Evolutionary conservation across 768 basidiomycete genomes (phyloP), one percentile per base, ranked within the genome.

Genomic region (Auriscalpium orientale): DNA sequence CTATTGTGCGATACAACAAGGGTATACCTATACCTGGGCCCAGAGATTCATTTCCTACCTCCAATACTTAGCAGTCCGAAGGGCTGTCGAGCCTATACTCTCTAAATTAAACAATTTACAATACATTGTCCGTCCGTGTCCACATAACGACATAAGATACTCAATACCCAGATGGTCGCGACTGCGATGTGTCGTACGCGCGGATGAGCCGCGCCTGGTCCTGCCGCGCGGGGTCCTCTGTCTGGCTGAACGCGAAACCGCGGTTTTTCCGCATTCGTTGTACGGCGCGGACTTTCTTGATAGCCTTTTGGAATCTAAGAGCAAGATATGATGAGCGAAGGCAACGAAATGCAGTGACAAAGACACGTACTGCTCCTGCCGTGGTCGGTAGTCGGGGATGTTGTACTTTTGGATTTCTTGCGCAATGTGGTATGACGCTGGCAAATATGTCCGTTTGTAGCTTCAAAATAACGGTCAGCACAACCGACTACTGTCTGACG

Each of bases 331-430:
- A 12, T 33, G 8, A 10, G 38, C 64, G 33, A 63, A 51, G 49
- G 35, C 38, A 59, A 54, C 64, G 49, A n/a, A 37, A 50, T 18
- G 10, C 43, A 21, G 28, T 59, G n/a, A 22, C 53, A 50, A 44
- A 33, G 58, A 49, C 4, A 80, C 85, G 62, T 64, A 98, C 87
- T 98, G 97, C 71, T 97, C 97, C 71, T 98, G 95, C 56, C 97
- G 79, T 3, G 97, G 97, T 44, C 97, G 79, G 68, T 98, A 99
- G 65, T 95, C 93, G 4, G 92, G 93, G 55, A 97, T 86, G 70
- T 97, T 95, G 76, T 95, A 98, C 73, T 97, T 98, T 74, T 98
- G 95, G n/a, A 99, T 80, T 68, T 99, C 97, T 68, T 98, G 95
- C 0, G 94, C 94, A 64, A 99, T 92, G 66, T 99, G 97, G 70